phyloP scores from a whole-genome alignment of 345 rosid species.

The Carallia brachiata region DNA sequence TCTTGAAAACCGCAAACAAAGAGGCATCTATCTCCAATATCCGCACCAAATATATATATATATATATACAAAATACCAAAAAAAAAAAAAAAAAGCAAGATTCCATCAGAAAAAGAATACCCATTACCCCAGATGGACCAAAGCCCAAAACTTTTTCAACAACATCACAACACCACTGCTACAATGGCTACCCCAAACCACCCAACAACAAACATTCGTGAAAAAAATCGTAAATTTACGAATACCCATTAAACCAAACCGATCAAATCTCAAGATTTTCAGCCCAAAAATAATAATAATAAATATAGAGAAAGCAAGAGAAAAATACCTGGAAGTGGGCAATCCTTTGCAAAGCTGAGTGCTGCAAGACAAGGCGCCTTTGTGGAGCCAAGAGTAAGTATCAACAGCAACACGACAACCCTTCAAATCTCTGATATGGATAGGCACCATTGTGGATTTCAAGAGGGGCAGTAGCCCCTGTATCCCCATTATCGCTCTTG shows the following conservation, averaged over 20 bases:
- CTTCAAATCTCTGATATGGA: constrained; percentile 69
- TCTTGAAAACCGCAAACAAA: background rate
- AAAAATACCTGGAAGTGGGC: constrained; percentile 54
- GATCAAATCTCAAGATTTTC: background rate
- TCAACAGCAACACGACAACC: constrained; percentile 85
- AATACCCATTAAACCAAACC: background rate
- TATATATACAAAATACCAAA: no score
- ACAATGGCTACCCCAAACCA: background rate
- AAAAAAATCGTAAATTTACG: background rate
- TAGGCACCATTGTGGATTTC: constrained; percentile 77
- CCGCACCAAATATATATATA: background rate
- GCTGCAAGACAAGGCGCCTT: constrained; percentile 71
- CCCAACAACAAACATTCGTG: background rate
- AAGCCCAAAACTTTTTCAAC: constrained; percentile 4
- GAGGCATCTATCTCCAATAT: background rate
- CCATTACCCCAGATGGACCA: constrained; percentile 9
- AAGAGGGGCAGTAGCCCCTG: constrained; percentile 84
- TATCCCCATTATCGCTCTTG: constrained; percentile 52
- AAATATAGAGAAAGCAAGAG: background rate
- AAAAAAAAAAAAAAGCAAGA: no score
- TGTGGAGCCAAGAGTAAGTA: constrained; percentile 94
- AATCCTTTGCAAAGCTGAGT: constrained; percentile 64
- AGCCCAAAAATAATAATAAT: background rate
- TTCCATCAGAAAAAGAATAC: constrained; percentile 5
- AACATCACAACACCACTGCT: background rate